Base-by-base conservation (phyloP, 192 early-diverging fungal species). In the Entophlyctis luteolus region DNA sequence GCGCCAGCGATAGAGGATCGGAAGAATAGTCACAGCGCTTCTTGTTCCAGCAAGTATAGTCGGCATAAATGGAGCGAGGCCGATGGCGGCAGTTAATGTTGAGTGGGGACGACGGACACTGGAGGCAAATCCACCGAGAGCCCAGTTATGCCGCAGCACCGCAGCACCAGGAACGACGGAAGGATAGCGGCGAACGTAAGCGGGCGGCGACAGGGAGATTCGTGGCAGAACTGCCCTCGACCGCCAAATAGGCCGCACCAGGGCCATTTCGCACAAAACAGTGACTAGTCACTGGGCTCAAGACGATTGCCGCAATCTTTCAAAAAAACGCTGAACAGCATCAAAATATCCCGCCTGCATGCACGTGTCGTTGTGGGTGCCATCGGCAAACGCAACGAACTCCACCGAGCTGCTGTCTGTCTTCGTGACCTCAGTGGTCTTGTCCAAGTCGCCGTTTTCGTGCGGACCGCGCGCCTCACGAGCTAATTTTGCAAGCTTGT, bases 401-500 rank as follows among this genome's bases (percentile, higher is more conserved):
- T n/a, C n/a, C 39, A 42, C 39, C 8, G 10, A 12, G n/a, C n/a
- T 42, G 39, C 39, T 42, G 39, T 42, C 39, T 42, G 8, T 8
- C 10, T 12, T 8, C 8, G n/a, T 12, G n/a, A 12, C n/a, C 10
- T 12, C 8, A 8, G 8, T 42, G 10, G 8, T 8, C n/a, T 42
- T 42, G n/a, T 12, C n/a, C 10, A 12, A 12, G 8, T 42, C n/a
- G 10, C n/a, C 39, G n/a, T 42, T 42, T 42, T 42, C 39, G 10
- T 12, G n/a, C 10, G 10, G 10, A 42, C 10, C 53, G 47, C 46
- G 77, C 70, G n/a, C 74, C 67, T 1, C 20, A 45, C 81, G 72
- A 35, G 82, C 79, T 29, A 86, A 65, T 48, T 88, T 87, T 34
- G 84, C 86, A 12, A 98, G 82, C 47, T 77, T 72, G 20, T 73